Evolutionary conservation across 805 yeast species (phyloP).

Genomic region (Kazachstania martiniae): DNA sequence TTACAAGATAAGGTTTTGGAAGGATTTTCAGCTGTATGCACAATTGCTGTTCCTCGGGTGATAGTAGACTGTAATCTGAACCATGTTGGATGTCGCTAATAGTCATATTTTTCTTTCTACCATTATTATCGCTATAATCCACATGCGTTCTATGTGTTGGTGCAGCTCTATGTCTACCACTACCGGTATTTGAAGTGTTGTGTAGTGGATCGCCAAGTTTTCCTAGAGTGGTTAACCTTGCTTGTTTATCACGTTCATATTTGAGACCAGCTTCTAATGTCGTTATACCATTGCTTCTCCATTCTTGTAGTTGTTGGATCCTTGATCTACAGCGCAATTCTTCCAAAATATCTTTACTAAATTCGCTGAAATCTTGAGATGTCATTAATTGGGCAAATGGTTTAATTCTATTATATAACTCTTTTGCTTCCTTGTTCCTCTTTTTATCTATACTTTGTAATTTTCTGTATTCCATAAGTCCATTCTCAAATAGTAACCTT

Average conservation of each 20-base stretch:
- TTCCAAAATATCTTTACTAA: slow-evolving; percentile 59
- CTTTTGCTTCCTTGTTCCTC: slow-evolving; percentile 83
- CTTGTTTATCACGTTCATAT: slow-evolving; percentile 79
- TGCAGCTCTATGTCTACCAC: slow-evolving; percentile 20
- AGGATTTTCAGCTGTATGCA: slow-evolving; percentile 75
- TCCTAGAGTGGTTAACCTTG: slow-evolving; percentile 52
- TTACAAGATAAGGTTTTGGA: slow-evolving; percentile 90
- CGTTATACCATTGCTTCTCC: slow-evolving; percentile 85
- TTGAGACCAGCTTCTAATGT: slow-evolving; percentile 71
- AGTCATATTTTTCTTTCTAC: slow-evolving; percentile 31
- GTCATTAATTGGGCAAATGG: slow-evolving; percentile 76
- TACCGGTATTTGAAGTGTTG: slow-evolving; percentile 13
- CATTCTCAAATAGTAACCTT: slow-evolving; percentile 65
- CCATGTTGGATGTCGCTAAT: slow-evolving; percentile 66
- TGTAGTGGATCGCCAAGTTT: slow-evolving; percentile 32
- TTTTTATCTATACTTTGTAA: slow-evolving; percentile 75
- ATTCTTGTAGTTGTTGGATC: slow-evolving; percentile 84
- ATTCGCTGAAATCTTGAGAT: slow-evolving; percentile 66
- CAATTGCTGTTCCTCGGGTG: slow-evolving; percentile 78
- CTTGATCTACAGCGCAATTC: slow-evolving; percentile 73
- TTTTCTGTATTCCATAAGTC: slow-evolving; percentile 73
- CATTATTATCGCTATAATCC: slow-evolving; percentile 19
- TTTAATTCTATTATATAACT: slow-evolving; percentile 60
- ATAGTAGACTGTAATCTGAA: slow-evolving; percentile 70
- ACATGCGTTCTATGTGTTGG: slow-evolving; percentile 20